Base-by-base conservation (phyloP, 2,329 filamentous ascomycete species). In the Aspergillus ibericus region DNA sequence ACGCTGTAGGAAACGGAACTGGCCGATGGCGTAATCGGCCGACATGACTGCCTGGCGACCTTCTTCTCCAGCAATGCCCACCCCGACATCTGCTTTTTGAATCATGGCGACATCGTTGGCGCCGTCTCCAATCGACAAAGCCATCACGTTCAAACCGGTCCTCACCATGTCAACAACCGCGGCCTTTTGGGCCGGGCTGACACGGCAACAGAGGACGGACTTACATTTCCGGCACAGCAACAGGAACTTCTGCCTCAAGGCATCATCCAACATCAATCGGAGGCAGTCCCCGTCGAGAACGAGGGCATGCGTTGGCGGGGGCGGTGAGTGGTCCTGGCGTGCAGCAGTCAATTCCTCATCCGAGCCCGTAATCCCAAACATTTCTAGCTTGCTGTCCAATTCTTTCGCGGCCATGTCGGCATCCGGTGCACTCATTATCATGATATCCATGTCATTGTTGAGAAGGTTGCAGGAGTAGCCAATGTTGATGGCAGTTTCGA, bases 401-500 rank as follows among this genome's bases (percentile, higher is more conserved):
- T 42, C 25, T 22, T 53, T 53, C 1, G 51, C 51, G n/a, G 51
- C 51, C 51, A 53, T 53, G 16, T 53, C 51, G 12, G 40, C 29
- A n/a, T 53, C 51, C 3, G 36, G 40, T 9, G 51, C 53, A 36
- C 46, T 42, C 15, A 55, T 18, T 3, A 55, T 22, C 20, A 55
- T 48, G 7, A 55, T 55, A 66, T 93, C 36, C 51, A 53, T 53
- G 9, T 53, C 51, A 16, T 44, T 53, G 10, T 53, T 53, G 5
- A 53, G 27, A 4, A 53, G 51, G 12, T 53, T 53, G 36, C 51
- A 53, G 51, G 95, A 98, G 77, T 97, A 98, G 3, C 93, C 95
- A 72, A 98, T 98, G 78, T 98, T 98, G 86, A 99, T 98, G 58
- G 95, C 95, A 18, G 95, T 99, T 78, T 98, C 95, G 36, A 97